Conservation (phyloP, 176 grass and related monocot genomes). For the Musa itinerans region DNA sequence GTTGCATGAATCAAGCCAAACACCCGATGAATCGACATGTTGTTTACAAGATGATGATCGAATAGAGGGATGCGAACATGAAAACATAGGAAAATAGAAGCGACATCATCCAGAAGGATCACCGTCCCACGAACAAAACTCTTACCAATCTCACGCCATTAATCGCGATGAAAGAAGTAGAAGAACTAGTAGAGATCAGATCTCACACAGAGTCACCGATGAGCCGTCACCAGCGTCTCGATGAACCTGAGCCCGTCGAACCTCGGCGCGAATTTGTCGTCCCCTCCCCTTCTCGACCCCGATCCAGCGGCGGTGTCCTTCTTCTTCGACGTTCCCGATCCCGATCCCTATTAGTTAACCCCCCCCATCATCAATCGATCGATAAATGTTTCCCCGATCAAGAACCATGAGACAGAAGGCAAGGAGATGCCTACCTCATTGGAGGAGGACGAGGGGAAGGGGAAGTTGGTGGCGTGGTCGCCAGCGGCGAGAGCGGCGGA, state of each 20-base stretch:
- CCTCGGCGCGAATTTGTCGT: slow-evolving; percentile 9
- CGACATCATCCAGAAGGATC: background rate
- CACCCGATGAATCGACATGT: too few relatives aligned
- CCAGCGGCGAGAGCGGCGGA: background rate
- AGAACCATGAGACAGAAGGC: background rate
- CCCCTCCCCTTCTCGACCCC: background rate
- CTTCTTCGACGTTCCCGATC: background rate
- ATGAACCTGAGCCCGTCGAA: slow-evolving; percentile 16
- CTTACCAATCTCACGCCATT: background rate
- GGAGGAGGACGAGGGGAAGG: too few relatives aligned
- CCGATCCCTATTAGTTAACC: background rate
- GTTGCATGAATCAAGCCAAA: too few relatives aligned
- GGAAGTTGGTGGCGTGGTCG: background rate
- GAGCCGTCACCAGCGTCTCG: slow-evolving; percentile 14
- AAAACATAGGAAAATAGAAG: background rate
- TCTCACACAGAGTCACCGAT: background rate
- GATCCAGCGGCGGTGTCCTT: background rate
- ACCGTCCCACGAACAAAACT: background rate
- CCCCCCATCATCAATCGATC: background rate
- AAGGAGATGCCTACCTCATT: background rate
- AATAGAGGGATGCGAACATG: too few relatives aligned
- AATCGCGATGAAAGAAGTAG: background rate
- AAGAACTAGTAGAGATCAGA: background rate
- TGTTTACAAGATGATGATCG: background rate
- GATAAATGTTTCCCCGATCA: background rate